Evolutionary conservation across 1,139 yeast species (phyloP).

Genomic region (Sugiyamaella xylanicola): DNA sequence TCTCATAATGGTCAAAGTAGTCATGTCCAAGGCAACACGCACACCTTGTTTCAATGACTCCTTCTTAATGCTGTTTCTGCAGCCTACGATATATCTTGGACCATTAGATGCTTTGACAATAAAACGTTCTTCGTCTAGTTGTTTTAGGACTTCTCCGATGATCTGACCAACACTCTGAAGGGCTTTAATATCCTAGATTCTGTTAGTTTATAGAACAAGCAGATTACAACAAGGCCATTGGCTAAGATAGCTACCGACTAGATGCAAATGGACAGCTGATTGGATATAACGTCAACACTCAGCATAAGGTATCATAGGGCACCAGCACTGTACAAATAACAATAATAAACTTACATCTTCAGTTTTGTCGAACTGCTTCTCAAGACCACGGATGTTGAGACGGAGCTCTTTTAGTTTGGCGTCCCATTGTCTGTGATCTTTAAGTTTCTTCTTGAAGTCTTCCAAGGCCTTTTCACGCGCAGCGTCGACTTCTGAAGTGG

Average conservation of each 20-base stretch:
- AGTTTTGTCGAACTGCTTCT: conserved; percentile 84
- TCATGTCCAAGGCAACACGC: conserved; percentile 95
- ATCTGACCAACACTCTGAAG: conserved; percentile 97
- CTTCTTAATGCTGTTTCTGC: conserved; percentile 88
- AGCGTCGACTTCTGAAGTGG: conserved; percentile 49
- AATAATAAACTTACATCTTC: conserved; percentile 55
- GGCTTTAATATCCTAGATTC: conserved; percentile 74
- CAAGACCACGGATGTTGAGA: conserved; percentile 79
- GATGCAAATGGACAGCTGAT: too few species aligned
- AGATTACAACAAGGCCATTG: neutral
- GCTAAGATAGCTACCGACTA: neutral
- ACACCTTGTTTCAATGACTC: conserved; percentile 88
- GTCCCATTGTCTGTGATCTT: conserved; percentile 95
- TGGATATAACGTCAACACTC: too few species aligned
- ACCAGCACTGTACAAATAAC: neutral
- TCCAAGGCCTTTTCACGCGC: conserved; percentile 80
- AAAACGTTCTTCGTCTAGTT: conserved; percentile 83
- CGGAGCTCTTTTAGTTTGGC: conserved; percentile 85
- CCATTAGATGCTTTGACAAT: conserved; percentile 98
- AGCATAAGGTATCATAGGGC: neutral
- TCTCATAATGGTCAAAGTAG: conserved; percentile 97
- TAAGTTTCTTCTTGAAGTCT: conserved; percentile 79
- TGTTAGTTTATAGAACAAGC: conserved; percentile 14
- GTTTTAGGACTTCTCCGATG: conserved; percentile 96
- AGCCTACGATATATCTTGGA: conserved; percentile 97